Percentiles rank a stretch among this genome's conserved stretches.
Conservation (phyloP, 2,329 filamentous ascomycete genomes). For the Metarhizium rileyi region DNA sequence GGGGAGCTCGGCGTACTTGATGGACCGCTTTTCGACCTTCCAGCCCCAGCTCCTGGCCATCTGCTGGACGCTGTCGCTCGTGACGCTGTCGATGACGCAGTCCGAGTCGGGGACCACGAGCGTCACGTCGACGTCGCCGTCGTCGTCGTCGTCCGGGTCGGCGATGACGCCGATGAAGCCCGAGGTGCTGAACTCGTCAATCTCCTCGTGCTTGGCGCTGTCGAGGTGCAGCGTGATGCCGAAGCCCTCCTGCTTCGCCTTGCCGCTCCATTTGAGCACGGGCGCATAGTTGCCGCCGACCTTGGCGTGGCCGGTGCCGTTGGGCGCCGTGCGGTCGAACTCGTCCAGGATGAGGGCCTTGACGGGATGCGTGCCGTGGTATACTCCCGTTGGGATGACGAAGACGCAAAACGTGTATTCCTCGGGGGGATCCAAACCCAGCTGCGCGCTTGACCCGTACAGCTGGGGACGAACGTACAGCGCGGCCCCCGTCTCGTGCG, state of each 20-base stretch:
- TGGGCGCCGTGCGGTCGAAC: conserved; percentile 87
- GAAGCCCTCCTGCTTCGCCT: conserved; percentile 66
- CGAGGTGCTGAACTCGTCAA: conserved; percentile 94
- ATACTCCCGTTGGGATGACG: conserved; percentile 85
- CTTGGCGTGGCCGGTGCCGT: conserved; percentile 86
- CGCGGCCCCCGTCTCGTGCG: conserved; percentile 76
- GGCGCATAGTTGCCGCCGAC: conserved; percentile 94
- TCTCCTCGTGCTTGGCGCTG: conserved; percentile 69
- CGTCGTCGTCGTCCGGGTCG: conserved; percentile 37
- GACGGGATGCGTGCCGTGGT: conserved; percentile 85
- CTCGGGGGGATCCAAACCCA: conserved; percentile 78
- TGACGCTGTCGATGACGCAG: conserved; percentile 81
- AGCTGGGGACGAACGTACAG: conserved; percentile 89
- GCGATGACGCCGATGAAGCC: conserved; percentile 77
- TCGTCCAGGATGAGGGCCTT: conserved; percentile 81
- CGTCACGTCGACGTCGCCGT: conserved; percentile 47
- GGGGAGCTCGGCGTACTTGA: conserved; percentile 51
- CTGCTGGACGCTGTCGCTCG: conserved; percentile 65
- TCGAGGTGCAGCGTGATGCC: conserved; percentile 95
- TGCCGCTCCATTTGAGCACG: conserved; percentile 78
- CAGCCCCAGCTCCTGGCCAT: conserved; percentile 74
- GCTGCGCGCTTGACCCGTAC: conserved; percentile 78
- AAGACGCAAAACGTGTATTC: conserved; percentile 90
- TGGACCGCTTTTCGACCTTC: conserved; percentile 67
- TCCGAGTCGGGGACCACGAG: conserved; percentile 81